Evolutionary conservation across 2,329 filamentous ascomycete genomes (phyloP).

Genomic region (Chaetothyriales sp.): DNA sequence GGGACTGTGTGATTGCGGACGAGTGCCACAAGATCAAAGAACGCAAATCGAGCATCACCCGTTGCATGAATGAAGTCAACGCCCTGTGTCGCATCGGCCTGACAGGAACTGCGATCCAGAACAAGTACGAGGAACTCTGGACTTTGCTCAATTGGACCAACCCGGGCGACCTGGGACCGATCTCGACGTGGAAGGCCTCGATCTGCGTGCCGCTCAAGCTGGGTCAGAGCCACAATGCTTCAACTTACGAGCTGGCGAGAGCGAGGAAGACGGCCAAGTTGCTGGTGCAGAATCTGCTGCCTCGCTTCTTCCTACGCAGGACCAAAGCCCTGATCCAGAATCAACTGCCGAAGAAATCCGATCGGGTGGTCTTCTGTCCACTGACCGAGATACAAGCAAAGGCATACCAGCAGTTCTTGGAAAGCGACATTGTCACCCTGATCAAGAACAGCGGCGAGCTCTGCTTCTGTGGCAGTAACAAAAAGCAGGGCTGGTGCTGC

Average conservation of each 20-base stretch:
- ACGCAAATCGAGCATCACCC: constrained; percentile 56
- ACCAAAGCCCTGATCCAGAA: constrained; percentile 88
- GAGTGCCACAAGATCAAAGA: constrained; percentile 89
- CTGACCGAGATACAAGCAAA: constrained; percentile 65
- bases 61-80: constrained; percentile 81
- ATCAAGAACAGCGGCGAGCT: constrained; percentile 52
- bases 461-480: constrained; percentile 56
- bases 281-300: constrained; percentile 73
- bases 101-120: constrained; percentile 92
- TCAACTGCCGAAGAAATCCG: constrained; percentile 86
- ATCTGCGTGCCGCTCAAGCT: constrained; percentile 68
- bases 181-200: constrained; percentile 60
- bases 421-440: constrained; percentile 51
- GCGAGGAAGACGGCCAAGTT: constrained; percentile 70
- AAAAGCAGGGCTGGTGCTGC: constrained; percentile 72
- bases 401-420: constrained; percentile 72
- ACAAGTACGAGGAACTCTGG: constrained; percentile 96
- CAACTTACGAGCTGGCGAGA: constrained; percentile 61
- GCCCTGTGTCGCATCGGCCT: constrained; percentile 82
- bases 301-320: constrained; percentile 75
- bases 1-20: constrained; percentile 90
- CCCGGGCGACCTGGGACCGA: constrained; percentile 54
- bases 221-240: constrained; percentile 87
- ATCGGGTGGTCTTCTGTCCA: constrained; percentile 88
- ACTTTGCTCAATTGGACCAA: constrained; percentile 93